Evolutionary conservation across 805 yeast genomes (phyloP).

Genomic region (Starmera caribaea): DNA sequence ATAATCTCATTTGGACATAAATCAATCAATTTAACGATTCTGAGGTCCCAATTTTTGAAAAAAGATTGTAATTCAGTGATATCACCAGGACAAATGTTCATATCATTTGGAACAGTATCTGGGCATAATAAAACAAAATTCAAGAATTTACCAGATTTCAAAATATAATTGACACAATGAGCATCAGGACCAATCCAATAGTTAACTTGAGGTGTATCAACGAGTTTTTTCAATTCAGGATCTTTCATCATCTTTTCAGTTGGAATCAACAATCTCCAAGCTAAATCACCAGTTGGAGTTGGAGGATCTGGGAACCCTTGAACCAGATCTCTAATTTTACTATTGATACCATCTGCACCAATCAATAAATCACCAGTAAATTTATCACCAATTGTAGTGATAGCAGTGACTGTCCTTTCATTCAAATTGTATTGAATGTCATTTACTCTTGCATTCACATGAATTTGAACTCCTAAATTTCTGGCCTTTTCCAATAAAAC

Average conservation of each 20-base stretch:
- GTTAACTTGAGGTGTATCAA: conserved; percentile 19
- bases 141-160: conserved; percentile 19
- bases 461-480: conserved; percentile 14
- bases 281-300: conserved; percentile 21
- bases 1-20: conserved; percentile 11
- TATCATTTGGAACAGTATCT: conserved; percentile 17
- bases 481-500: conserved; percentile 16
- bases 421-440: conserved; percentile 11
- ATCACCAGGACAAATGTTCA: conserved; percentile 13
- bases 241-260: conserved; percentile 10
- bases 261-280: conserved; percentile 18
- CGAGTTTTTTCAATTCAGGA: conserved; percentile 13
- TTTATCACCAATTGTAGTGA: conserved; percentile 8
- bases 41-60: conserved; percentile 23
- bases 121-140: conserved; percentile 24
- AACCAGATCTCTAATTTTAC: conserved; percentile 13
- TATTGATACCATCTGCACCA: conserved; percentile 22
- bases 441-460: conserved; percentile 10
- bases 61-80: conserved; percentile 16
- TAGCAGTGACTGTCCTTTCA: conserved; percentile 8
- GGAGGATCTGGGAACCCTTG: conserved; percentile 18
- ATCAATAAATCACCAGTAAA: conserved; percentile 17
- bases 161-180: conserved; percentile 21
- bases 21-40: conserved; percentile 13
- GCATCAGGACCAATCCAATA: conserved; percentile 24